Evolutionary conservation across 2,329 filamentous ascomycete genomes (phyloP).

Genomic region (Aspergillus aculeatus): DNA sequence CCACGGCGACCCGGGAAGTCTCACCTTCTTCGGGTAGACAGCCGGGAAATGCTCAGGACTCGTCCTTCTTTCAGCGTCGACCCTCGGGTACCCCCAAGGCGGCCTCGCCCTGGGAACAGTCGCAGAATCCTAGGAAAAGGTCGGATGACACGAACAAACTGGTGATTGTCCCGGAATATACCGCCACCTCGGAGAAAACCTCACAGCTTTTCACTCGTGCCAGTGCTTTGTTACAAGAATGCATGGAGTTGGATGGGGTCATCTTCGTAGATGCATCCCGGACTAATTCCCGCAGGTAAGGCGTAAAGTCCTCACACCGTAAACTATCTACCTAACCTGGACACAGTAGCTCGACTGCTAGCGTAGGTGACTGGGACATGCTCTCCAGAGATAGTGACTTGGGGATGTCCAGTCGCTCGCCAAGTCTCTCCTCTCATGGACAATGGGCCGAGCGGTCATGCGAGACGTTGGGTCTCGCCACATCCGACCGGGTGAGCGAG

Average conservation of each 20-base stretch:
- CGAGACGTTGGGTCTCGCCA: slow-evolving; percentile 13
- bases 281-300: slow-evolving; percentile 23
- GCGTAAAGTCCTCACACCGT: neutral
- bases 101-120: slow-evolving; percentile 1
- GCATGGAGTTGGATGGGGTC: slow-evolving; percentile 40
- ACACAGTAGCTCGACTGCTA: slow-evolving; percentile 12
- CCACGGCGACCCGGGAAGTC: neutral
- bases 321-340: neutral
- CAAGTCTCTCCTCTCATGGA: slow-evolving; percentile 10
- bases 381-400: slow-evolving; percentile 4
- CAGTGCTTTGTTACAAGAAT: slow-evolving; percentile 42
- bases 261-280: slow-evolving; percentile 28
- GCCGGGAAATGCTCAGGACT: neutral
- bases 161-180: slow-evolving; percentile 13
- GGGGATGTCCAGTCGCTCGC: slow-evolving; percentile 5
- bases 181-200: slow-evolving; percentile 10
- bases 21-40: neutral
- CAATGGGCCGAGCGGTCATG: slow-evolving; percentile 17
- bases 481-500: neutral
- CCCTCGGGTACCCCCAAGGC: neutral
- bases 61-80: slow-evolving; percentile 7
- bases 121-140: slow-evolving; percentile 9
- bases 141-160: slow-evolving; percentile 14
- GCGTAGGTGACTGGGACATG: slow-evolving; percentile 15
- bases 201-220: slow-evolving; percentile 43